Percentiles rank a stretch among this genome's conserved stretches.
Conservation (phyloP, 1,284 basidiomycete species). For the Cystobasidium pallidum region DNA sequence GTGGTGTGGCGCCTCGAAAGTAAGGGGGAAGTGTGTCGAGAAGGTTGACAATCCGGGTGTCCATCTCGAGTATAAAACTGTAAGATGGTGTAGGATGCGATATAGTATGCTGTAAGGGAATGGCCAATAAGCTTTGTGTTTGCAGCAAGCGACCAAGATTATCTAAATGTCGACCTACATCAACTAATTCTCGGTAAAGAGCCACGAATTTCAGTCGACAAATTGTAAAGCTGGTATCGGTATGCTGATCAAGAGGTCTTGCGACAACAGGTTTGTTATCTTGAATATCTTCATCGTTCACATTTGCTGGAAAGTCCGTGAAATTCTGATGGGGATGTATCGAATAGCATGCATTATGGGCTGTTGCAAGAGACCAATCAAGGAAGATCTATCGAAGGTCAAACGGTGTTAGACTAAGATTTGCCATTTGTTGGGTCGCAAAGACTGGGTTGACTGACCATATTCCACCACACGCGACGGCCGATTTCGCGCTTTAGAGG, state of each 20-base stretch:
- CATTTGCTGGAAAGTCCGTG: slow-evolving; percentile 52
- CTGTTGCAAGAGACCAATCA: slow-evolving; percentile 52
- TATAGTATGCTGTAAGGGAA: slow-evolving; percentile 23
- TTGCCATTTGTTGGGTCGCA: background rate
- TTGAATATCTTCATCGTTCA: slow-evolving; percentile 50
- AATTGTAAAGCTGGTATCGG: slow-evolving; percentile 51
- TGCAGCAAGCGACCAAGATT: no score
- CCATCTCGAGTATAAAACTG: slow-evolving; percentile 47
- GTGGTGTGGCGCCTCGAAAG: slow-evolving; percentile 39
- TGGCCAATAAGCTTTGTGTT: no score
- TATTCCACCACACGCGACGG: slow-evolving; percentile 54
- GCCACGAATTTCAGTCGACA: slow-evolving; percentile 49
- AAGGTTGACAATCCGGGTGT: slow-evolving; percentile 45
- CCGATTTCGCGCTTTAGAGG: slow-evolving; percentile 52
- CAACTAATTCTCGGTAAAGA: slow-evolving; percentile 52
- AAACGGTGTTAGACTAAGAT: background rate
- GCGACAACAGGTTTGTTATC: slow-evolving; percentile 48
- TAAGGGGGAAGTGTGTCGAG: slow-evolving; percentile 46
- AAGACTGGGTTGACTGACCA: slow-evolving; percentile 46
- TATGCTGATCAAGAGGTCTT: slow-evolving; percentile 49
- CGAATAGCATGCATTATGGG: slow-evolving; percentile 53
- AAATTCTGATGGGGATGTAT: slow-evolving; percentile 52
- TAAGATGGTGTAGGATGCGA: slow-evolving; percentile 28
- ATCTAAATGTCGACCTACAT: no score
- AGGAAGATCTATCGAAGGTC: slow-evolving; percentile 20